These are phyloP conservation scores for Ophiocordyceps camponoti-floridani DNA, from an alignment of 2,329 filamentous ascomycete species.

Conservation along the genomic window DNA sequence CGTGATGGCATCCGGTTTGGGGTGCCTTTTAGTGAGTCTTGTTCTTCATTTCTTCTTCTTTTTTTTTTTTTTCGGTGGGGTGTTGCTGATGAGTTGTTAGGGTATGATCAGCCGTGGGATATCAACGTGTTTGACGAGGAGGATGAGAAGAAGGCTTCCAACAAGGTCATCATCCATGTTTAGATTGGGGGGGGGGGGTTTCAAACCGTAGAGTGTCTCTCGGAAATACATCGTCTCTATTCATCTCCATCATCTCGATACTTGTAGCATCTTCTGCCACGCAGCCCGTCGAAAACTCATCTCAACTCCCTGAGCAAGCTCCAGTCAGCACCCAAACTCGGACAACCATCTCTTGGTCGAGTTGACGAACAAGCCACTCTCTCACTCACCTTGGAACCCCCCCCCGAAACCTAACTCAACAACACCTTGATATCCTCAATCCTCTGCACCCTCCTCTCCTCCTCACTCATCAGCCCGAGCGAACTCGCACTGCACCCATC, in stretches of 20 bases:
- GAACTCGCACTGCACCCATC: slow-evolving; percentile 71
- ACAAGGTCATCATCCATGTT: slow-evolving; percentile 24
- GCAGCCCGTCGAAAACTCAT: neutral
- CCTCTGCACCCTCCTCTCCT: slow-evolving; percentile 75
- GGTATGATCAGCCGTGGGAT: slow-evolving; percentile 34
- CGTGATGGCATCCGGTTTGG: slow-evolving; percentile 27
- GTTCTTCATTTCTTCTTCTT: slow-evolving; percentile 1
- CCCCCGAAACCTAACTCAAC: slow-evolving; percentile 48
- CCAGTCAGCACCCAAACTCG: too few relatives aligned
- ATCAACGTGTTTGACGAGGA: slow-evolving; percentile 37
- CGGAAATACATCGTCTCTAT: too few relatives aligned
- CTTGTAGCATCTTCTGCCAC: neutral
- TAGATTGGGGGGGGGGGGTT: neutral
- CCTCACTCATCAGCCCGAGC: slow-evolving; percentile 84
- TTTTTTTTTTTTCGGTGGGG: neutral
- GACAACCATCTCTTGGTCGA: too few relatives aligned
- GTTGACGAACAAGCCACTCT: too few relatives aligned
- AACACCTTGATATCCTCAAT: slow-evolving; percentile 92
- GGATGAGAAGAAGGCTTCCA: slow-evolving; percentile 28
- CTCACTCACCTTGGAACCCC: too few relatives aligned
- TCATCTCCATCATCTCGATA: too few relatives aligned
- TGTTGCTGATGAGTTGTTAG: neutral
- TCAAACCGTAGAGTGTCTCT: too few relatives aligned
- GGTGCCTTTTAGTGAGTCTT: slow-evolving; percentile 22
- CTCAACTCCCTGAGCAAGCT: too few relatives aligned